Evolutionary conservation across 371 early-diverging fungal species (phyloP), one percentile per base, ranked within the genome.

Genomic region (Catenaria anguillulae): DNA sequence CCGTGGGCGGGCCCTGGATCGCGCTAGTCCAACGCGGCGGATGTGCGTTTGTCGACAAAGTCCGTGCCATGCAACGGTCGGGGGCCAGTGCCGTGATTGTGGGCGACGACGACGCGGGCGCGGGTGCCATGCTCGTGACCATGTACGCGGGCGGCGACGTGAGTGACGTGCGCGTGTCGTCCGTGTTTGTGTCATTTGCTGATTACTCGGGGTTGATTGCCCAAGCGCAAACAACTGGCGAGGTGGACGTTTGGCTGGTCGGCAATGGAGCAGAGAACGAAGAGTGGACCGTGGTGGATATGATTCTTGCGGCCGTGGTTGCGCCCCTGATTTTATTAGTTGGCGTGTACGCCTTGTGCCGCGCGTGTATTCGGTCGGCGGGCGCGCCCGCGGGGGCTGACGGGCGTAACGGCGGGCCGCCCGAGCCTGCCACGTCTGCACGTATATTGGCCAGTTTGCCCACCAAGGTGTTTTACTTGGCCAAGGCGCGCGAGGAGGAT

Each of bases 61-160:
- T 92, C 23, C 78, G 91, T 54, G 82, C 82, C 59, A 89, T 92
- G 91, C 92, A 93, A 73, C 68, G 65, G 26, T 79, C 84, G 34
- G 93, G 93, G 33, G 91, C 90, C 0, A 73, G 75, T n/a, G 93
- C 87, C 2, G 90, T 93, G 13, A 78, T 89, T 19, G 88, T 93
- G 4, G 94, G 94, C 33, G 92, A 91, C 71, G 79, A 83, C 56
- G 36, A 54, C 61, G 75, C 75, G 56, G 73, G 77, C 55, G 80
- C 83, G 54, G 40, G 10, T 5, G 5, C 40, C 40, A 40, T 40
- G 40, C 83, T 89, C 64, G 78, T 92, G 62, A 90, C 91, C 62
- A 93, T 93, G 93, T 92, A 86, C 73, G 84, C 92, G 31, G 64
- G 67, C 62, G 75, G 65, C 42, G 71, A 71, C 52, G 61, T 68